Percentiles rank a stretch among this genome's conserved stretches.
phyloP scores from a whole-genome alignment of 768 basidiomycete genomes.

The Glaciozyma antarctica region DNA sequence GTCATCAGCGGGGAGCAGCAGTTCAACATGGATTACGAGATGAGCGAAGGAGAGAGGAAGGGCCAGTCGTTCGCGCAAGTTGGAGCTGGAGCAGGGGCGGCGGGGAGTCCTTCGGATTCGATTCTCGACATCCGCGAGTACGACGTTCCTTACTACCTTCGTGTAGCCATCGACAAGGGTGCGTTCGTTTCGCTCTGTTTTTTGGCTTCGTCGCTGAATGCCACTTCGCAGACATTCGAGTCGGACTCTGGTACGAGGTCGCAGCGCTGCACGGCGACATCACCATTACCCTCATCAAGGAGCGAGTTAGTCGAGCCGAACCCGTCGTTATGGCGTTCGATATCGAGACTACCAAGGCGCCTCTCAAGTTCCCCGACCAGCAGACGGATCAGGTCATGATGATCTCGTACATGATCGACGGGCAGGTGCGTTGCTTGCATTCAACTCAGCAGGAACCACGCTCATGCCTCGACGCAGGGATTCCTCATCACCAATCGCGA shows the following conservation, averaged over 20 bases:
- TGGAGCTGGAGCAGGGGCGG: slow-evolving; percentile 13
- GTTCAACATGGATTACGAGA: slow-evolving; percentile 36
- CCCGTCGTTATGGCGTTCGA: slow-evolving; percentile 98
- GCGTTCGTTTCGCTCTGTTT: slow-evolving; percentile 21
- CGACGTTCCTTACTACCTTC: slow-evolving; percentile 93
- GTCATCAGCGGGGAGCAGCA: slow-evolving; percentile 59
- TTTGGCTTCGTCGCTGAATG: background rate
- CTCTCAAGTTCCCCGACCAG: slow-evolving; percentile 97
- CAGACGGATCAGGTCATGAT: slow-evolving; percentile 98
- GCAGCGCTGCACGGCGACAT: slow-evolving; percentile 61
- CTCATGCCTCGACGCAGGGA: slow-evolving; percentile 43
- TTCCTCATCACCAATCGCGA: slow-evolving; percentile 96
- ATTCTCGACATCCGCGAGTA: slow-evolving; percentile 92
- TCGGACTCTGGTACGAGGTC: slow-evolving; percentile 94
- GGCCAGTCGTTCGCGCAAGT: slow-evolving; percentile 14
- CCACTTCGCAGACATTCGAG: slow-evolving; percentile 61
- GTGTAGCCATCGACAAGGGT: slow-evolving; percentile 95
- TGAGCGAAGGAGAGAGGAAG: slow-evolving; percentile 47
- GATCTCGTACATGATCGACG: slow-evolving; percentile 99
- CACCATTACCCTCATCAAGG: slow-evolving; percentile 56
- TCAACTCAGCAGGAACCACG: background rate
- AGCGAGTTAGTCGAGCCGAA: slow-evolving; percentile 94
- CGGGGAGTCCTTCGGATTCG: slow-evolving; percentile 57
- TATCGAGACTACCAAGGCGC: slow-evolving; percentile 98
- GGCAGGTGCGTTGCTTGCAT: slow-evolving; percentile 45